phyloP scores from a whole-genome alignment of 2,329 filamentous ascomycete species.

The Alternaria consortialis region DNA sequence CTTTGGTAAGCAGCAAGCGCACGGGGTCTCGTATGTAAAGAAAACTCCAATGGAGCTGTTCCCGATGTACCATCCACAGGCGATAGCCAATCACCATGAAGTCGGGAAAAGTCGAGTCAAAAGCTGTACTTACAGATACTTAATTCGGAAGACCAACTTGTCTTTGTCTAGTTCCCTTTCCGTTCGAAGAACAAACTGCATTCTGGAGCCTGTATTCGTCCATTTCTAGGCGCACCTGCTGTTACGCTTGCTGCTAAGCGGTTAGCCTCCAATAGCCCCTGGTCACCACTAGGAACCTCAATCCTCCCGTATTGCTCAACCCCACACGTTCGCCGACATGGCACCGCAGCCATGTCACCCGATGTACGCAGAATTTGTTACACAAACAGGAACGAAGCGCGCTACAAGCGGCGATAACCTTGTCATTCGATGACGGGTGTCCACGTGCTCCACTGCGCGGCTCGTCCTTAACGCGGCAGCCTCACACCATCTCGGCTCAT shows the following conservation, averaged over 20 bases:
- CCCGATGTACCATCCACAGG: neutral
- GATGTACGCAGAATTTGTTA: neutral
- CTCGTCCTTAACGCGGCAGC: neutral
- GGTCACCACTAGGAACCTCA: neutral
- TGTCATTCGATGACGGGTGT: neutral
- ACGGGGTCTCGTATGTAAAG: constrained; percentile 19
- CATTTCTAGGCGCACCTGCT: constrained; percentile 2
- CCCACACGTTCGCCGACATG: constrained; percentile 16
- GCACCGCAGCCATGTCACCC: constrained; percentile 5
- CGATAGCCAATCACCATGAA: neutral
- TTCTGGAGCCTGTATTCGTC: neutral
- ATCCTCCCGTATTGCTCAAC: neutral
- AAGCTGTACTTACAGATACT: neutral
- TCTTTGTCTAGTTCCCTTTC: neutral
- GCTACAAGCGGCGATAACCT: neutral
- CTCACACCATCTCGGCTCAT: neutral
- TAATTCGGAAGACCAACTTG: neutral
- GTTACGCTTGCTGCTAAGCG: constrained; percentile 3
- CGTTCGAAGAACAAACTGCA: neutral
- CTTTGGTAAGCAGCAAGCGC: constrained; percentile 11
- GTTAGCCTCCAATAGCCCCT: constrained; percentile 6
- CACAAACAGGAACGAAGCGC: constrained; percentile 3
- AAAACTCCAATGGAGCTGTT: neutral
- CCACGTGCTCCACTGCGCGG: constrained; percentile 1
- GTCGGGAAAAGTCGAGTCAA: neutral